Base-by-base conservation (phyloP, 345 rosid genomes). In the Aquilaria yunnanensis region DNA sequence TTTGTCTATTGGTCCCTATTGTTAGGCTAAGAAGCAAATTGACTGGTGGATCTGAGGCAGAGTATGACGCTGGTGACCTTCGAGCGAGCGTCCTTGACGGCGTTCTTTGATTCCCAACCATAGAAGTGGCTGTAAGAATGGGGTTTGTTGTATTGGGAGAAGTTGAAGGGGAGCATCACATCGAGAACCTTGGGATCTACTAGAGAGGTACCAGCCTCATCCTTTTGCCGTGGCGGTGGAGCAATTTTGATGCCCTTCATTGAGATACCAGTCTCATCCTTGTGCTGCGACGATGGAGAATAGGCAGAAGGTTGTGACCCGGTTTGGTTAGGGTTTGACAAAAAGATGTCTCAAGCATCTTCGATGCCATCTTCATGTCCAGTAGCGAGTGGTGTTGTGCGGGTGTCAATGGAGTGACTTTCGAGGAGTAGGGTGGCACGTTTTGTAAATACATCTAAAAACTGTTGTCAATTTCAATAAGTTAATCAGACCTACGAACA, bases 51-150 rank as follows among this genome's bases (percentile, higher is more conserved):
- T 16, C 23, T 16, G 23, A 16, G 23, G 0, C 23, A 16, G 23
- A 0, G 23, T 16, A 93, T 77, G n/a, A 93, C 72, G 14, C 73
- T 75, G 9, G 97, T 89, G 47, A 90, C 81, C 32, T 88, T 89
- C 32, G 77, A 67, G 50, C 97, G 89, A 12, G 99, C 92, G 2
- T 82, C 68, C 63, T 94, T 97, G 3, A 85, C 95, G 2, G 96
- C 99, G 60, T 59, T 71, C 60, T 94, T 96, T 1, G 99, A 92
- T 70, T 94, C 99, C 99, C 99, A 94, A 11, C 99, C 99, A 75
- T 75, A 90, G 8, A 90, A 83, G 71, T 94, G 97, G 54, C 97
- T 90, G 3, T 97, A 89, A 6, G 99, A 94, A 82, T 94, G 99
- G 47, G 99, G 95, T 65, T 90, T 94, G 0, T 96, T 96, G 56